phyloP scores from a whole-genome alignment of 441 rosid genomes.

The Corymbia citriodora region DNA sequence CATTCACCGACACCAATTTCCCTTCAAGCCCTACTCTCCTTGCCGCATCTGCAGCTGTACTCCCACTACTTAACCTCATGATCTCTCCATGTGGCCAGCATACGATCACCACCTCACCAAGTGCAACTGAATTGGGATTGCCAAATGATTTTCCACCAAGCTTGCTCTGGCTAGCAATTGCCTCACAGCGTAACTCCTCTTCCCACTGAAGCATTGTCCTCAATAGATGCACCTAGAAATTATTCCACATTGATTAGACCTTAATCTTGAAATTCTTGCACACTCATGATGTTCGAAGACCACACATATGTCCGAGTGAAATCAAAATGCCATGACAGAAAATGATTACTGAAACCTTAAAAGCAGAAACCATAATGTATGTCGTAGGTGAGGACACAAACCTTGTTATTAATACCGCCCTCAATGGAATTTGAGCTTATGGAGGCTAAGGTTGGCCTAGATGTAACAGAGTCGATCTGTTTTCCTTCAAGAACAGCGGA shows the following conservation, averaged over 20 bases:
- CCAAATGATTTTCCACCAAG: not conserved
- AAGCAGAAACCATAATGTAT: not conserved
- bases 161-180: conserved; percentile 24
- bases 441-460: conserved; percentile 24
- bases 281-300: not conserved
- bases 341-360: not conserved
- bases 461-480: conserved; percentile 33
- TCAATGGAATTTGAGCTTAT: conserved; percentile 35
- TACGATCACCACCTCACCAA: conserved; percentile 61
- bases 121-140: conserved; percentile 14
- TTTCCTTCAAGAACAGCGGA: conserved; percentile 67
- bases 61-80: conserved; percentile 57
- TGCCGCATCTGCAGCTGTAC: conserved; percentile 81
- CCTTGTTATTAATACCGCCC: conserved; percentile 65
- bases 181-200: conserved; percentile 50
- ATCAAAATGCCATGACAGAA: not conserved
- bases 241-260: not conserved
- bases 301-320: not conserved
- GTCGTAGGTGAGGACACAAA: conserved; percentile 9
- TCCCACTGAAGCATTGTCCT: conserved; percentile 81
- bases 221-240: conserved; percentile 46
- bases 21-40: conserved; percentile 61
- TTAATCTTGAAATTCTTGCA: not conserved
- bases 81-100: conserved; percentile 70
- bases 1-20: conserved; percentile 54